Percentiles rank a stretch among this genome's conserved stretches.
Evolutionary conservation across 805 yeast genomes (phyloP).

Genomic region (Hanseniaspora occidentalis): DNA sequence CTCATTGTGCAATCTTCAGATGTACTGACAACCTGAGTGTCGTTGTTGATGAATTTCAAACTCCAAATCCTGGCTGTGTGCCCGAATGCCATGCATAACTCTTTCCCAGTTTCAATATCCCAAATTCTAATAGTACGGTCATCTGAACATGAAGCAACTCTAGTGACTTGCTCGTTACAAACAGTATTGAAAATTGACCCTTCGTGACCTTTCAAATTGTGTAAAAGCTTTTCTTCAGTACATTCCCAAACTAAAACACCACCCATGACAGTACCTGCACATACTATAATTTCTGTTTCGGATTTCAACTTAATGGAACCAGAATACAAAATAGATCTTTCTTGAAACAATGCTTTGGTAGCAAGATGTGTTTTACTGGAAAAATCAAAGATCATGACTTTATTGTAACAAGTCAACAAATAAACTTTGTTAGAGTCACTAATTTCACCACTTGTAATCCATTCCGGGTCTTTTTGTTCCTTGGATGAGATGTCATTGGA

Average conservation of each 20-base stretch:
- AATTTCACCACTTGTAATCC: slow-evolving; percentile 62
- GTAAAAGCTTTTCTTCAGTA: slow-evolving; percentile 29
- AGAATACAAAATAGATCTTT: slow-evolving; percentile 76
- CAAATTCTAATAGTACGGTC: slow-evolving; percentile 80
- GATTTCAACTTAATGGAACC: slow-evolving; percentile 49
- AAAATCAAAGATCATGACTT: slow-evolving; percentile 22
- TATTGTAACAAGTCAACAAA: slow-evolving; percentile 74
- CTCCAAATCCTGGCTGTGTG: slow-evolving; percentile 93
- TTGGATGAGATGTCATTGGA: slow-evolving; percentile 1
- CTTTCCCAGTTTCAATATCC: slow-evolving; percentile 43
- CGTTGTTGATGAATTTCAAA: slow-evolving; percentile 39
- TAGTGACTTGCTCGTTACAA: slow-evolving; percentile 41
- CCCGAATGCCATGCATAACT: slow-evolving; percentile 85
- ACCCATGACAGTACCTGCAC: slow-evolving; percentile 89
- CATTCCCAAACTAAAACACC: slow-evolving; percentile 76
- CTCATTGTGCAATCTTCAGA: slow-evolving; percentile 85
- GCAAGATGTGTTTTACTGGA: slow-evolving; percentile 14
- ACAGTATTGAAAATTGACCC: slow-evolving; percentile 84
- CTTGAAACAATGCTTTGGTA: slow-evolving; percentile 36
- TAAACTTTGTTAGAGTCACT: slow-evolving; percentile 29
- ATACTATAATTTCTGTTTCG: slow-evolving; percentile 37
- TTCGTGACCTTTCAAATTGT: slow-evolving; percentile 61
- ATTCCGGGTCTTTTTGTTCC: slow-evolving; percentile 33
- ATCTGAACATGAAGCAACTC: slow-evolving; percentile 76
- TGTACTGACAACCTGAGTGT: slow-evolving; percentile 40